phyloP scores from a whole-genome alignment of 2,329 filamentous ascomycete species.

The Aspergillus latus region DNA sequence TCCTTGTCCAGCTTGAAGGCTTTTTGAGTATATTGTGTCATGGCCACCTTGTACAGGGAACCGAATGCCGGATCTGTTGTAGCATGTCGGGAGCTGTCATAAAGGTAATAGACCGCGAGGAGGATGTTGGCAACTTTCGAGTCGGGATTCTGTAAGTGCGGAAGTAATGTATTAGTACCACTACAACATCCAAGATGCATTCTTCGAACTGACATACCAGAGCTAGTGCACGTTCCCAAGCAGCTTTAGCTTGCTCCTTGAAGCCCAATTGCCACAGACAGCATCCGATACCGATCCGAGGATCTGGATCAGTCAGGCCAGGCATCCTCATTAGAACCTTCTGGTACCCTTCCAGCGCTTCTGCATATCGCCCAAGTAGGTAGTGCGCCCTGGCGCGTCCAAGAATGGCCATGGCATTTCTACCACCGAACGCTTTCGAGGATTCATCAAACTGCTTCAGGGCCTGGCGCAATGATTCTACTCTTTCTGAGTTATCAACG shows the following conservation, averaged over 20 bases:
- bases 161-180: slow-evolving; percentile 6
- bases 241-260: slow-evolving; percentile 85
- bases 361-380: slow-evolving; percentile 79
- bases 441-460: slow-evolving; percentile 95
- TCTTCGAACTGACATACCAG: slow-evolving; percentile 49
- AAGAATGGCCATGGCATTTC: slow-evolving; percentile 89
- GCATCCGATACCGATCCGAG: slow-evolving; percentile 91
- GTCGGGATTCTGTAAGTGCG: slow-evolving; percentile 58
- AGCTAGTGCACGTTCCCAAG: slow-evolving; percentile 86
- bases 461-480: slow-evolving; percentile 79
- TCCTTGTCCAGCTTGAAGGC: slow-evolving; percentile 93
- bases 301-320: slow-evolving; percentile 85
- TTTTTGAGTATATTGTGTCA: slow-evolving; percentile 90
- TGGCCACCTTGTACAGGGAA: slow-evolving; percentile 83
- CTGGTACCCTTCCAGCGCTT: slow-evolving; percentile 83
- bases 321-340: slow-evolving; percentile 83
- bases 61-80: slow-evolving; percentile 84
- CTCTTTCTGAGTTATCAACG: slow-evolving; percentile 67
- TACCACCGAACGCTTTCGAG: slow-evolving; percentile 75
- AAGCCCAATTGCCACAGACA: slow-evolving; percentile 96
- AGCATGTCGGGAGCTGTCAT: slow-evolving; percentile 77
- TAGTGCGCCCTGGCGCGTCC: slow-evolving; percentile 86
- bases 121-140: slow-evolving; percentile 90
- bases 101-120: slow-evolving; percentile 84
- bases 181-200: not conserved